Evolutionary conservation across 2,329 filamentous ascomycete genomes (phyloP).

Genomic region (Ophiostoma sp.): DNA sequence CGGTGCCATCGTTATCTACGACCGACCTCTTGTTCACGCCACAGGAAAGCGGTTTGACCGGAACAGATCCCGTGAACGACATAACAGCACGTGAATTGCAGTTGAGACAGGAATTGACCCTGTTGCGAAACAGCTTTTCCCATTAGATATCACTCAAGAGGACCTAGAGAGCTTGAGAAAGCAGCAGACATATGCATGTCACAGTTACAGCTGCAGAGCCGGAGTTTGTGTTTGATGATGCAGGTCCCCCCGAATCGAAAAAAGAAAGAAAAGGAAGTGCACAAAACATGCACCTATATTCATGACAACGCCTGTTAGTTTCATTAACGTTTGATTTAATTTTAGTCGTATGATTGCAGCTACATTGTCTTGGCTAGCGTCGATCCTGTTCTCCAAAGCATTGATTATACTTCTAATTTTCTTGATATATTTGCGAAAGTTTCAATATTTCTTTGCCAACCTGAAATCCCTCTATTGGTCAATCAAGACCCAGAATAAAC

Average conservation of each 20-base stretch:
- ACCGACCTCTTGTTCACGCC: background rate
- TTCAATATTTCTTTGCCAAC: too few relatives aligned
- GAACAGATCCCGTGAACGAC: background rate
- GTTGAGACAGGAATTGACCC: constrained; percentile 19
- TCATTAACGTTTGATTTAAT: background rate
- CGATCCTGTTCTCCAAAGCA: too few relatives aligned
- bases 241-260: background rate
- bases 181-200: background rate
- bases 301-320: background rate
- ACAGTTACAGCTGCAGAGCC: background rate
- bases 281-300: background rate
- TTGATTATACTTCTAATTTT: too few relatives aligned
- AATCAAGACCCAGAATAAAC: background rate
- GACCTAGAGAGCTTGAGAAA: background rate
- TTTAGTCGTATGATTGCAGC: too few relatives aligned
- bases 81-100: constrained; percentile 16
- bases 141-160: too few relatives aligned
- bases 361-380: too few relatives aligned
- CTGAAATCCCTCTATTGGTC: too few relatives aligned
- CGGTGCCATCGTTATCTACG: background rate
- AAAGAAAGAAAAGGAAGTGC: background rate
- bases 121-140: constrained; percentile 15
- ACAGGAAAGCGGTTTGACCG: background rate
- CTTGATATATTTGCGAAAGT: too few relatives aligned
- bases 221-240: background rate